Evolutionary conservation across 1,284 basidiomycete genomes (phyloP), one percentile per base, ranked within the genome.

Genomic region (Psilocybe mexicana): DNA sequence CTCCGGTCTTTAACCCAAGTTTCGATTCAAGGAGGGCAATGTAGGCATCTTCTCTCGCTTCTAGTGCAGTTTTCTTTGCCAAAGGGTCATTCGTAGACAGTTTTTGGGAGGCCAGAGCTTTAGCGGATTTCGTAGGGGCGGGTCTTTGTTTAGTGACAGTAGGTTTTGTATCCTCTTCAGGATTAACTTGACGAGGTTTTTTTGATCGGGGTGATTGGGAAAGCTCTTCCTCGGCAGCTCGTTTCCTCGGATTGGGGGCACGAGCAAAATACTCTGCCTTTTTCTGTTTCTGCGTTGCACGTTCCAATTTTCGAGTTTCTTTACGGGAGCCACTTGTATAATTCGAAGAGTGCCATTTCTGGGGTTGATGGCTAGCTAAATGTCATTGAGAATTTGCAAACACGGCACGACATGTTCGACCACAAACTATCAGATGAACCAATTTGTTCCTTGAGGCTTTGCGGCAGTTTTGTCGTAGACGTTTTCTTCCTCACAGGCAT

Each of bases 21-120:
- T 86, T 86, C 10, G 80, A 77, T 71, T 94, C 93, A 10, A 94
- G 76, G 76, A 89, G 86, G 0, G 83, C 79, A 49, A 94, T 94
- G 68, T 93, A 90, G 1, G 79, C 78, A 65, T 93, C 91, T 63
- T 94, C 93, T 30, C 85, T 78, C 44, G 82, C 76, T 61, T 87
- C 82, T 55, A 75, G 30, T 35, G 46, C 47, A 36, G 52, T 52
- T 11, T 57, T 40, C n/a, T 61, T 59, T 24, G 61, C 25, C 30
- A 62, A 55, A 18, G 51, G 18, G 18, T 24, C 1, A 1, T 43
- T 55, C 30, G 56, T 59, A 2, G 18, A 2, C 11, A 12, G 43
- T 44, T 62, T 61, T 30, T 54, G 43, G n/a, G 43, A 45, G 12
- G 49, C 40, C 0, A 40, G 49, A 35, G 5, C n/a, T 46, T 55